A percentile compares a stretch with the other conserved stretches of the same genome.
phyloP scores from a whole-genome alignment of 78 protist genomes.

The Dictyostelium firmibasis region DNA sequence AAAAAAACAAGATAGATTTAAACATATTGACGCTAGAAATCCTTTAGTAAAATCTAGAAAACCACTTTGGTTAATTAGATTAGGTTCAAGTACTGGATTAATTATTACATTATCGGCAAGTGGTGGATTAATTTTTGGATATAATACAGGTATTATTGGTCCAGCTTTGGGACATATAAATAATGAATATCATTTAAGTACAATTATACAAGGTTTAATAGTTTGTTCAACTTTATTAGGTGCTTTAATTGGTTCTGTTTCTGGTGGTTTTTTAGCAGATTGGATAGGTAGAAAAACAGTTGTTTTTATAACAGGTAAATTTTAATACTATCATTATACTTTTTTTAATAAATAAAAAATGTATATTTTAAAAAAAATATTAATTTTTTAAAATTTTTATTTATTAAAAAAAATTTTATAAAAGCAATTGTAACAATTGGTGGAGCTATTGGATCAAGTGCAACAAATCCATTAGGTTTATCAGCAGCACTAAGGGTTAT shows the following conservation, averaged over 20 bases:
- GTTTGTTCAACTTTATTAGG: slow-evolving; percentile 43
- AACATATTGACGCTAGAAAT: not conserved
- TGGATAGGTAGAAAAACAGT: slow-evolving; percentile 61
- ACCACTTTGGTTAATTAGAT: not conserved
- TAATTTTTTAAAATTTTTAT: too few species aligned
- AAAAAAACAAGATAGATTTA: not conserved
- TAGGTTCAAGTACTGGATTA: not conserved
- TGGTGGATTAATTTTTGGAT: slow-evolving; percentile 66
- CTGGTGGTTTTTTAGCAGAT: slow-evolving; percentile 52
- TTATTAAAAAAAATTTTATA: too few species aligned
- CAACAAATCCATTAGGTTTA: slow-evolving; percentile 2
- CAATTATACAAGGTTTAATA: slow-evolving; percentile 17
- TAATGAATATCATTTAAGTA: not conserved
- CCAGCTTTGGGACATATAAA: slow-evolving; percentile 29
- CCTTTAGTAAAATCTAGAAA: not conserved
- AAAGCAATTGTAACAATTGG: slow-evolving; percentile 31
- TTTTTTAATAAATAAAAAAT: too few species aligned
- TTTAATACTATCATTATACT: not conserved
- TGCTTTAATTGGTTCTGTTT: slow-evolving; percentile 28
- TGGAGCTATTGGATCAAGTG: slow-evolving; percentile 42
- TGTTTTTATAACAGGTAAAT: slow-evolving; percentile 13
- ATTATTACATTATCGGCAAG: not conserved
- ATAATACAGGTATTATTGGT: slow-evolving; percentile 61
- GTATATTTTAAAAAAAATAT: not conserved
- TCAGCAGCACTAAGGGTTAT: slow-evolving; percentile 1